Base-by-base conservation (phyloP, 805 yeast species). In the Tetrapisispora iriomotensis region DNA sequence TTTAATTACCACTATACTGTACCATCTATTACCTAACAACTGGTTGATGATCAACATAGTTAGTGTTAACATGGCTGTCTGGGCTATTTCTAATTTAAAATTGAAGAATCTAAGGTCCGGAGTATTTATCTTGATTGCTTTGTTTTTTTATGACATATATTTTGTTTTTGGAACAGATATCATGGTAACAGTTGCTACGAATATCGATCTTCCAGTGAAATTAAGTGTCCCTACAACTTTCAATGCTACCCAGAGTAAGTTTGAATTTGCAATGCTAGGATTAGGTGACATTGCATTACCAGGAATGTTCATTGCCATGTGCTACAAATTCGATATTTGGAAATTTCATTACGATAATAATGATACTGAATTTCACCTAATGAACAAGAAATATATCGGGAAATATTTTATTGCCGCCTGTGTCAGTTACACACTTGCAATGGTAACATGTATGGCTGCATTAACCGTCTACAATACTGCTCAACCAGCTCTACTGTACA, bases 211-310 rank as follows among this genome's bases (percentile, higher is more conserved):
- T n/a, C 86, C 86, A 1, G 41, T 52, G 9, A 51, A 56, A 37
- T 29, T 56, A 2, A 36, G 41, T 24, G 17, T 59, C 17, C 64
- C 64, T 15, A 48, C 29, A 23, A 38, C 44, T 28, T 40, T 45
- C 36, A 43, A 46, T 36, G 36, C 41, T 2, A 30, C 36, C 2
- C 31, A 36, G 24, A 38, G 35, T 28, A 40, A 32, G 12, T 40
- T 50, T 22, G 43, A 52, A 7, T 55, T 62, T 44, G 60, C 71
- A 5, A 34, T 53, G 36, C 56, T 80, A 8, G 87, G 86, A 1
- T 58, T 79, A 5, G 86, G 86, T 6, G 87, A 80, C 53, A 68
- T 81, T 38, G 74, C 74, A 3, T 56, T 78, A 12, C 84, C 85
- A 1, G 80, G 79, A 0, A 39, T 64, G 18, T 67, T 74, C 38